Base-by-base conservation (phyloP, 345 rosid genomes). In the Eucalyptus brandiana region DNA sequence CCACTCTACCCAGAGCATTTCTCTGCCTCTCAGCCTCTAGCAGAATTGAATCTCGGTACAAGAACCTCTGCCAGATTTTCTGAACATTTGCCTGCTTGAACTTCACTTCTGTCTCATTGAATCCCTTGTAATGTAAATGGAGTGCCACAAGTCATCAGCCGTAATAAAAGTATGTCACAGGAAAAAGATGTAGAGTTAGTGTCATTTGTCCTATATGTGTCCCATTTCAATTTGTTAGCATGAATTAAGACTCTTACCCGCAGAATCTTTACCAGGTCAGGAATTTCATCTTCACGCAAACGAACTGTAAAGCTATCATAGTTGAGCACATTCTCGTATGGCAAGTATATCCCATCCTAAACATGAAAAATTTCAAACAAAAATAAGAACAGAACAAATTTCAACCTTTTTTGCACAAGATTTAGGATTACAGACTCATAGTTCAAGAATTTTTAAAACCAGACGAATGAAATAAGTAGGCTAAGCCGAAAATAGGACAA, bases 241-340 rank as follows among this genome's bases (percentile, higher is more conserved):
- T 21, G 65, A 69, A 56, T 47, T 85, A 87, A 47, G 32, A 89
- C 32, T 62, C n/a, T 91, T 94, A 97, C 99, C 96, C 95, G 95
- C 44, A 98, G 98, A 90, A 96, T 94, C 87, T 95, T 95, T 86
- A 97, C 92, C 94, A 98, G 89, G 91, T 96, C 96, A 86, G 99
- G 97, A 91, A 98, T 98, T 92, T 95, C 97, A 92, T 95, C 98
- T 93, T 98, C 99, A 24, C 47, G 88, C 45, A 98, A 89, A 86
- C 99, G 94, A 87, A 98, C 96, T 6, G 99, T 97, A 93, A 98
- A 98, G 94, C 99, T 98, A 88, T 96, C 97, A 87, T 97, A 98
- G 89, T 97, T 97, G 91, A 98, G 96, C 60, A 98, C 91, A 94
- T 97, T 98, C 94, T 98, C 99, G 40, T 96, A 98, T 19, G 99